These are phyloP conservation scores for Aspergillus texensis DNA, from an alignment of 2,329 filamentous ascomycete genomes.

Conservation along the genomic window DNA sequence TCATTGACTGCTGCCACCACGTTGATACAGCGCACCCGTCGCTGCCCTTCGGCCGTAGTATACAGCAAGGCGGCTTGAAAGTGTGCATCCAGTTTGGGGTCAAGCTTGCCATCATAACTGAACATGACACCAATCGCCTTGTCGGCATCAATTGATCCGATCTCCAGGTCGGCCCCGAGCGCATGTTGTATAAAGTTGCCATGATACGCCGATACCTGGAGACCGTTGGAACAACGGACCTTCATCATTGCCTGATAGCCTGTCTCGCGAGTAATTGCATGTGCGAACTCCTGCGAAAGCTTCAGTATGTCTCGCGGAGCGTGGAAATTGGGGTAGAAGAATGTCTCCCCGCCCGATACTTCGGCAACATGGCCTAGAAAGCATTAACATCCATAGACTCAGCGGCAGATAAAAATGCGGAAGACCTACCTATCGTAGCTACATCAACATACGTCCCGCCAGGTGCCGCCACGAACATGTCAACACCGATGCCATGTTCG, in stretches of 20 bases:
- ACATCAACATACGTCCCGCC: slow-evolving; percentile 90
- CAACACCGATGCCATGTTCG: slow-evolving; percentile 79
- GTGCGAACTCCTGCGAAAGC: slow-evolving; percentile 80
- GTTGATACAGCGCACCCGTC: slow-evolving; percentile 89
- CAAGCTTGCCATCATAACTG: slow-evolving; percentile 95
- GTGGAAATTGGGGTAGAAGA: slow-evolving; percentile 96
- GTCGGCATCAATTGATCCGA: slow-evolving; percentile 89
- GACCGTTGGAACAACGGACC: slow-evolving; percentile 92
- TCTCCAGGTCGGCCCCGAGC: slow-evolving; percentile 90
- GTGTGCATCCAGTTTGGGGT: slow-evolving; percentile 92
- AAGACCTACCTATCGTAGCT: slow-evolving; percentile 75
- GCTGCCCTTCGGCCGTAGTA: slow-evolving; percentile 85
- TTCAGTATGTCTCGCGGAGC: slow-evolving; percentile 82
- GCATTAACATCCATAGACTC: slow-evolving; percentile 13
- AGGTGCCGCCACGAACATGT: slow-evolving; percentile 93
- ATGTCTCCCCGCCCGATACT: slow-evolving; percentile 90
- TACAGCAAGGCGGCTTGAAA: slow-evolving; percentile 96
- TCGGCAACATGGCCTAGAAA: slow-evolving; percentile 74
- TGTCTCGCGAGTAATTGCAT: slow-evolving; percentile 84
- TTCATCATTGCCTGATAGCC: slow-evolving; percentile 98
- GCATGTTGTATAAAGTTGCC: slow-evolving; percentile 96
- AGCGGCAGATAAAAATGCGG: neutral
- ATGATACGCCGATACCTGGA: slow-evolving; percentile 92
- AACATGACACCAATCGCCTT: slow-evolving; percentile 92
- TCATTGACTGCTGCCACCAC: slow-evolving; percentile 91